Evolutionary conservation across 2,329 filamentous ascomycete genomes (phyloP).

Genomic region (Leptographium galeiforme): DNA sequence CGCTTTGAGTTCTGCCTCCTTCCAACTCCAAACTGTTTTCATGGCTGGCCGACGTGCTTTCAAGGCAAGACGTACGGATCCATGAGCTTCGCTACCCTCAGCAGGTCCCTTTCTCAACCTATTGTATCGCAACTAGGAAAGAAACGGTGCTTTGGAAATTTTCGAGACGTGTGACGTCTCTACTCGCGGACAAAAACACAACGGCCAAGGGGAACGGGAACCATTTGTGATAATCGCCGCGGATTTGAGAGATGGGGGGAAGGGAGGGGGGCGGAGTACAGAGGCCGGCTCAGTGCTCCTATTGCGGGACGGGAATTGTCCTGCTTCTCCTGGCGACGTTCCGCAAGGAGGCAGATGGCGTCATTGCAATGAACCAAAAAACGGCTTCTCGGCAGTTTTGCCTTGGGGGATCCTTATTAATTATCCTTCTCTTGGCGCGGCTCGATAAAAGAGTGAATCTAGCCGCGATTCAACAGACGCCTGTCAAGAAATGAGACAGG

Average conservation of each 20-base stretch:
- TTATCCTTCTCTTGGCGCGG: conserved; percentile 1
- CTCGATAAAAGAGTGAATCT: conserved; percentile 5
- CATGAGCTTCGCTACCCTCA: conserved; percentile 4
- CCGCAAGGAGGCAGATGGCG: not conserved
- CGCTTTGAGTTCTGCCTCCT: not conserved
- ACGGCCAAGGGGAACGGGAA: not conserved
- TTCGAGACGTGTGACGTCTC: not conserved
- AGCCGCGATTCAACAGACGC: not conserved
- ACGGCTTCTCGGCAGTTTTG: not conserved
- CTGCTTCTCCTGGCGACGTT: not conserved
- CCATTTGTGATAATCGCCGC: not conserved
- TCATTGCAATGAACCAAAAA: not conserved
- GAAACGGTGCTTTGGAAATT: conserved; percentile 5
- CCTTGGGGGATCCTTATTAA: not conserved
- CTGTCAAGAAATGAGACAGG: not conserved
- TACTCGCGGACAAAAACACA: not conserved
- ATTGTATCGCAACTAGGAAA: not conserved
- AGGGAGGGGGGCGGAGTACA: not conserved
- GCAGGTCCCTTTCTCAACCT: conserved; percentile 3
- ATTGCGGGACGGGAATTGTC: not conserved
- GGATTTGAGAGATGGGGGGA: not conserved
- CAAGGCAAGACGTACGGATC: not conserved
- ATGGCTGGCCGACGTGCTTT: conserved; percentile 19
- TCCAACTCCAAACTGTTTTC: conserved; percentile 6
- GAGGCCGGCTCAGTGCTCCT: conserved; percentile 5